Conservation (phyloP, 78 protist species). For the Goniomonas avonlea region DNA sequence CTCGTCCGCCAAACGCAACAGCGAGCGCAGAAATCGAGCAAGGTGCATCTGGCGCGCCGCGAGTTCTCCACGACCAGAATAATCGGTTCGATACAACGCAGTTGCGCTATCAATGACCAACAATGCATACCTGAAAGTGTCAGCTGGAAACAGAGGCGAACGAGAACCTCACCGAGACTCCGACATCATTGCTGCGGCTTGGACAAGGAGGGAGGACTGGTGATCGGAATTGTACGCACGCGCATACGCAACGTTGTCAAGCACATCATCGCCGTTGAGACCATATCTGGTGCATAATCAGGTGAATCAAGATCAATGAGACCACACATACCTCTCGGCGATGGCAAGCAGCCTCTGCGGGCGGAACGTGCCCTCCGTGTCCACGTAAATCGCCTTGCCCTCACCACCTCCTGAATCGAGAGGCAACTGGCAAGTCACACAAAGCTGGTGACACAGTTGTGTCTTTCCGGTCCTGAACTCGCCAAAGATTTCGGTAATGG, state of each 20-base stretch:
- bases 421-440: conserved; percentile 86
- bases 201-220: conserved; percentile 72
- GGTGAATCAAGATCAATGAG: neutral
- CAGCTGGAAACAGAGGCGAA: neutral
- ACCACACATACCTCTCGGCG: conserved; percentile 78
- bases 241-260: conserved; percentile 96
- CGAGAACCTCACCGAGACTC: conserved; percentile 60
- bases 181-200: conserved; percentile 95
- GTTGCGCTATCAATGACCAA: conserved; percentile 96
- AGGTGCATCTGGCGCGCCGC: conserved; percentile 92
- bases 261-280: conserved; percentile 75
- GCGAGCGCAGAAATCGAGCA: conserved; percentile 82
- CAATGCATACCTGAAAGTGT: conserved; percentile 60
- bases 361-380: conserved; percentile 99
- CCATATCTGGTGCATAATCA: conserved; percentile 41
- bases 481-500: conserved; percentile 98
- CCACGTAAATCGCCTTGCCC: conserved; percentile 97
- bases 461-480: conserved; percentile 99
- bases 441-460: conserved; percentile 96
- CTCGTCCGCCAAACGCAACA: conserved; percentile 92
- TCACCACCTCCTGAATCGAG: conserved; percentile 19
- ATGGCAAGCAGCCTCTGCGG: conserved; percentile 89
- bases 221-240: conserved; percentile 97
- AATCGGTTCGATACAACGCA: conserved; percentile 92
- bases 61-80: conserved; percentile 95